Conservation (phyloP, 139 green algal genomes). For the Zygnema circumcarinatum region DNA sequence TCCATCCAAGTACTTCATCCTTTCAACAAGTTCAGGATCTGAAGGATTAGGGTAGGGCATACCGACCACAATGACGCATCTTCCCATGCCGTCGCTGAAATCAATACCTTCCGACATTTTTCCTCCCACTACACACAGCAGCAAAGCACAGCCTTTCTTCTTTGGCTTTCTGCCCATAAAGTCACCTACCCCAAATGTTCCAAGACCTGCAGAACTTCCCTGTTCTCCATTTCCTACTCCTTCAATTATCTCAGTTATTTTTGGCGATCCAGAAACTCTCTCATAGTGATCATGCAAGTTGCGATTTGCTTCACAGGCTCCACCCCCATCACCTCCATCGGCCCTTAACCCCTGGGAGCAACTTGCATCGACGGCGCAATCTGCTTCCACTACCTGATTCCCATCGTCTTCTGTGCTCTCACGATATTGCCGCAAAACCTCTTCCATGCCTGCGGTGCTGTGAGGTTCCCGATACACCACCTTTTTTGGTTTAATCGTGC, state of each 20-base stretch:
- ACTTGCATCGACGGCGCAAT: too few species aligned
- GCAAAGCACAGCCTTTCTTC: slow-evolving; percentile 66
- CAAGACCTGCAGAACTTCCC: background rate
- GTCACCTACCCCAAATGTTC: background rate
- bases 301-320: too few species aligned
- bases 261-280: background rate
- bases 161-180: background rate
- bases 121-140: slow-evolving; percentile 92
- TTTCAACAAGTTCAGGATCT: slow-evolving; percentile 88
- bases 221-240: too few species aligned
- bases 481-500: slow-evolving; percentile 66
- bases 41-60: slow-evolving; percentile 91
- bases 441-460: slow-evolving; percentile 71
- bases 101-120: slow-evolving; percentile 98
- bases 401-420: background rate
- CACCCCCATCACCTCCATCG: too few species aligned
- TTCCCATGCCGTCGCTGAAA: slow-evolving; percentile 93
- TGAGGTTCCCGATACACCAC: slow-evolving; percentile 77
- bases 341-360: too few species aligned
- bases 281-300: too few species aligned
- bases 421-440: slow-evolving; percentile 72
- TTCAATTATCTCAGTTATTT: too few species aligned
- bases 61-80: slow-evolving; percentile 92
- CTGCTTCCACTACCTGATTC: background rate
- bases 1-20: slow-evolving; percentile 82